Percentiles rank a stretch among this genome's conserved stretches.
These are phyloP conservation scores for Coemansia sp. DNA, from an alignment of 192 early-diverging fungal genomes.

Conservation along the genomic window DNA sequence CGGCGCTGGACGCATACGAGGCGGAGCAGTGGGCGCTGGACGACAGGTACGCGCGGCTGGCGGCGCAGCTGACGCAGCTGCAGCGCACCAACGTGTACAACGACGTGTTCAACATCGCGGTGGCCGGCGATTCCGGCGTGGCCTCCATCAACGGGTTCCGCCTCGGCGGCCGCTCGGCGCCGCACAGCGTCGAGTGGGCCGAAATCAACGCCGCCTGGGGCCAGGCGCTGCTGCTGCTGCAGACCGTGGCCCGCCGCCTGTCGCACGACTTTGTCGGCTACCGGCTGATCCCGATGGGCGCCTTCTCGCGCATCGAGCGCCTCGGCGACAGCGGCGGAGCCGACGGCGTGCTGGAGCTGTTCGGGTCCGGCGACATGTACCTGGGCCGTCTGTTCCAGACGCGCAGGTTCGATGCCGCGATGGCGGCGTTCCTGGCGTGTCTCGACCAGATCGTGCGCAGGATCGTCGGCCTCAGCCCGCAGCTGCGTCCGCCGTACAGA, in stretches of 20 bases:
- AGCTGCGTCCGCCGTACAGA: constrained; percentile 82
- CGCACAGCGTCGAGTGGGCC: constrained; percentile 85
- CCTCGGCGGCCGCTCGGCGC: constrained; percentile 73
- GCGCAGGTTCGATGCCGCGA: constrained; percentile 82
- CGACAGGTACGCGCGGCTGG: constrained; percentile 74
- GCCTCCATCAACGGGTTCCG: constrained; percentile 95
- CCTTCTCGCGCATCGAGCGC: constrained; percentile 88
- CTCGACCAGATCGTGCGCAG: constrained; percentile 85
- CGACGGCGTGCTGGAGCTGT: constrained; percentile 71
- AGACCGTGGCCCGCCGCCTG: constrained; percentile 84
- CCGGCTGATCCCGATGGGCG: constrained; percentile 87
- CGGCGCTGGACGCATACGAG: constrained; percentile 63
- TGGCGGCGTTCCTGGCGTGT: constrained; percentile 89
- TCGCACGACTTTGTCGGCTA: constrained; percentile 82
- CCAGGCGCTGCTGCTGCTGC: constrained; percentile 80
- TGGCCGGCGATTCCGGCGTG: constrained; percentile 74
- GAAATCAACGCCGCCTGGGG: constrained; percentile 98
- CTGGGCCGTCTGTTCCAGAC: constrained; percentile 78
- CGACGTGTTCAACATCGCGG: constrained; percentile 88
- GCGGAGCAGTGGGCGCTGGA: constrained; percentile 80
- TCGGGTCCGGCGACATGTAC: constrained; percentile 82
- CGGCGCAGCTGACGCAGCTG: constrained; percentile 76
- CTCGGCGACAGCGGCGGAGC: constrained; percentile 64
- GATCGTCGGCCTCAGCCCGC: constrained; percentile 70
- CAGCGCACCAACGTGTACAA: constrained; percentile 95